These are phyloP conservation scores for Lentinus polychrous DNA, from an alignment of 1,284 basidiomycete species.

Conservation along the genomic window DNA sequence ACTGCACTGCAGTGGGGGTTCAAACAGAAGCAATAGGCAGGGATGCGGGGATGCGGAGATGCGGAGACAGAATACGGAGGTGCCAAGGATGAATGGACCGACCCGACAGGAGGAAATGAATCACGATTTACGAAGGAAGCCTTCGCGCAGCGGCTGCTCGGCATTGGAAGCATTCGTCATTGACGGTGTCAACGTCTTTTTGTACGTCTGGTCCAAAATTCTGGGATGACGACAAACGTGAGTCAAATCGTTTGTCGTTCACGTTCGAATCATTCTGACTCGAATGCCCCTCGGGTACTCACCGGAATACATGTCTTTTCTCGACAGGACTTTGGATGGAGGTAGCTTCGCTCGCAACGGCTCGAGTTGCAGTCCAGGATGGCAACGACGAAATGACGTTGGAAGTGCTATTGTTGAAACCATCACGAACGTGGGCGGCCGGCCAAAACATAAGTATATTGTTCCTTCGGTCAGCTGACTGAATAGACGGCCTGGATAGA, in stretches of 20 bases:
- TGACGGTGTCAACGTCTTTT: slow-evolving; percentile 31
- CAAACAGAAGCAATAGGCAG: background rate
- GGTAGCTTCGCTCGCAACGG: slow-evolving; percentile 56
- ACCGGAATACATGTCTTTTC: slow-evolving; percentile 46
- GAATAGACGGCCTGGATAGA: slow-evolving; percentile 4
- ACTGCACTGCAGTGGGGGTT: background rate
- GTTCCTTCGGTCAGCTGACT: slow-evolving; percentile 17
- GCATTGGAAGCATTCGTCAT: slow-evolving; percentile 34
- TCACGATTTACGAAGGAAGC: slow-evolving; percentile 19
- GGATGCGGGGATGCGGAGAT: background rate
- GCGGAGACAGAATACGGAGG: background rate
- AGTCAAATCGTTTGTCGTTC: slow-evolving; percentile 1
- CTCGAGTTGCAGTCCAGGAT: slow-evolving; percentile 59
- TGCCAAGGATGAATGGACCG: background rate
- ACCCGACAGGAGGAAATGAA: no score
- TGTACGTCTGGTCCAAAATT: slow-evolving; percentile 34
- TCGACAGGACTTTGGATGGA: slow-evolving; percentile 49
- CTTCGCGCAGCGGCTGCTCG: slow-evolving; percentile 28
- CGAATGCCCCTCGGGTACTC: slow-evolving; percentile 17
- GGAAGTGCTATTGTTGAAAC: slow-evolving; percentile 49
- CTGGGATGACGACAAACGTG: slow-evolving; percentile 14
- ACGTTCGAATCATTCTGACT: background rate
- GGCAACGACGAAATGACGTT: slow-evolving; percentile 59
- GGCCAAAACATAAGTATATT: background rate
- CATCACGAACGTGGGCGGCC: slow-evolving; percentile 7